Base-by-base conservation (phyloP, 345 rosid genomes). In the Eucalyptus virginea region DNA sequence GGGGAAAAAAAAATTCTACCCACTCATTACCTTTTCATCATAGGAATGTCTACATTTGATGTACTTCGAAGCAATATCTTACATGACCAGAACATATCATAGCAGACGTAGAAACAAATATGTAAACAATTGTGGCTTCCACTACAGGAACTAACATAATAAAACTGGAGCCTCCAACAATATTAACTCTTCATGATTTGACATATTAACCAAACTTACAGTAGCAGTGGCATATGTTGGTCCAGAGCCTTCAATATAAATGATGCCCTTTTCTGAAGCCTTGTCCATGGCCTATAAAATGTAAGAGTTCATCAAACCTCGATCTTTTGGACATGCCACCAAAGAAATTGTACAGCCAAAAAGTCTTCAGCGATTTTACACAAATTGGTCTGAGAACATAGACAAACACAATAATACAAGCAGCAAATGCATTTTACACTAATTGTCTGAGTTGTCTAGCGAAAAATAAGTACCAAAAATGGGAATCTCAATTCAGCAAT, bases 211-310 rank as follows among this genome's bases (percentile, higher is more conserved):
- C 69, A 87, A 40, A 93, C 95, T 93, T 92, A 96, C 99, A 17
- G 95, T 94, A 32, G 95, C 77, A 92, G 99, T 97, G 86, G 99
- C 99, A 92, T 97, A 97, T 65, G 99, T 97, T 89, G 98, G 99
- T 90, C 98, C 99, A 24, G 98, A 93, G 49, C 99, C 95, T 51
- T 97, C 99, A 47, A 97, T 96, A 88, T 91, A 90, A 65, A 96
- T 94, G 90, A 96, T 90, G 88, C 99, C 99, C 77, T 94, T 89
- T 88, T 95, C 89, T 19, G 95, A 94, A 89, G 98, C 99, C 88
- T 89, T 89, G 89, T 93, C 95, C 98, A 97, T 97, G 86, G 99
- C 99, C 99, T 97, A 90, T 50, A 90, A 87, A 17, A 58, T 37
- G 81, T 88, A 91, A 58, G 34, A 40, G 49, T 47, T 40, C 51